These are phyloP conservation scores for Flagelloscypha sp. DNA, from an alignment of 768 basidiomycete species.

Conservation along the genomic window DNA sequence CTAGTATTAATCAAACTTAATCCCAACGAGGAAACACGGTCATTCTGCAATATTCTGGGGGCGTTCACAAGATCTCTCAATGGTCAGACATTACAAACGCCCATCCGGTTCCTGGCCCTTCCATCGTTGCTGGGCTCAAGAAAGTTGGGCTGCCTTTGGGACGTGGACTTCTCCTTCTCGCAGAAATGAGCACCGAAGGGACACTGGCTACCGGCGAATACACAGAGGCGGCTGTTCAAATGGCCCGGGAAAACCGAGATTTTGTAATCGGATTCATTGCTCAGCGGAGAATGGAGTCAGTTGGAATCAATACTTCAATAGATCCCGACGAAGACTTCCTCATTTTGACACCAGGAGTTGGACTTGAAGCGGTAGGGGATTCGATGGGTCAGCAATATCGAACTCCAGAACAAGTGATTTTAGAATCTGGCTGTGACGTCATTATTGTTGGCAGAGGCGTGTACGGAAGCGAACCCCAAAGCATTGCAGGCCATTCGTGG, in stretches of 20 bases:
- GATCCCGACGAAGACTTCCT: conserved; percentile 69
- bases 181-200: conserved; percentile 93
- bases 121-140: conserved; percentile 83
- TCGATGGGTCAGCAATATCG: conserved; percentile 92
- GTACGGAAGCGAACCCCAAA: conserved; percentile 52
- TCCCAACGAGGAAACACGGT: conserved; percentile 86
- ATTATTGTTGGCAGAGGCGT: conserved; percentile 97
- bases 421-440: conserved; percentile 80
- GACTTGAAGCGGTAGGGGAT: conserved; percentile 72
- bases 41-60: conserved; percentile 86
- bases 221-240: conserved; percentile 74
- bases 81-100: conserved; percentile 99
- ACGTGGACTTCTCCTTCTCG: conserved; percentile 82
- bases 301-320: conserved; percentile 33
- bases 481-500: conserved; percentile 37
- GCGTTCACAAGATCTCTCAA: conserved; percentile 85
- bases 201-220: conserved; percentile 78
- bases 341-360: conserved; percentile 88
- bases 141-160: conserved; percentile 79
- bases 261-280: conserved; percentile 98
- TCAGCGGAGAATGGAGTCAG: conserved; percentile 71
- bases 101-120: conserved; percentile 92
- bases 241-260: conserved; percentile 73
- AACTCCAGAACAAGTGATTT: conserved; percentile 77
- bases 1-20: conserved; percentile 3